phyloP scores from a whole-genome alignment of 805 yeast genomes.

The Clavispora santaluciae region DNA sequence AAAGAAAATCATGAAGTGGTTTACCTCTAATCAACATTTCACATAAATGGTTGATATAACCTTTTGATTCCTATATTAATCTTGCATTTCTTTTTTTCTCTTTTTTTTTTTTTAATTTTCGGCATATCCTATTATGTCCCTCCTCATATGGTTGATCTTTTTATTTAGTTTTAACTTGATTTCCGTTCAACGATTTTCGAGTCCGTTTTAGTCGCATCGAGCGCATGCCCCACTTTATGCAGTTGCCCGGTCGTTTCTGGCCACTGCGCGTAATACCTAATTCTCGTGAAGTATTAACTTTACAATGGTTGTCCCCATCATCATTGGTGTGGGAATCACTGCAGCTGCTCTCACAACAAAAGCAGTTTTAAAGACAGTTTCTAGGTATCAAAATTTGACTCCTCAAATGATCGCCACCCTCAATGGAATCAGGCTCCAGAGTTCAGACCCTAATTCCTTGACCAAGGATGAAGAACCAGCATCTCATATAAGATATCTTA shows the following conservation, averaged over 20 bases:
- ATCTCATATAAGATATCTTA: slow-evolving; percentile 15
- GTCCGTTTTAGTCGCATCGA: too few species aligned
- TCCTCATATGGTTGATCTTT: too few species aligned
- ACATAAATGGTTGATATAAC: too few species aligned
- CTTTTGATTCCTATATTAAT: too few species aligned
- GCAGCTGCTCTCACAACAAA: slow-evolving; percentile 14
- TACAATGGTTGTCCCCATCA: slow-evolving; percentile 16
- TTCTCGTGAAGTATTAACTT: background rate
- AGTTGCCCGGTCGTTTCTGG: background rate
- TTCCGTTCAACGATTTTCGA: too few species aligned
- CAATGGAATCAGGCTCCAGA: slow-evolving; percentile 13
- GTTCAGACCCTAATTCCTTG: slow-evolving; percentile 5
- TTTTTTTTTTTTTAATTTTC: too few species aligned
- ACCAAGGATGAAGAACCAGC: slow-evolving; percentile 10
- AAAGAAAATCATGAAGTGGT: too few species aligned
- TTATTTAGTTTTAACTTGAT: too few species aligned
- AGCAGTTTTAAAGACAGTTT: slow-evolving; percentile 9
- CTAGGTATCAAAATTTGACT: slow-evolving; percentile 11
- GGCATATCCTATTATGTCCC: too few species aligned
- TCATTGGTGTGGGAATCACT: slow-evolving; percentile 16
- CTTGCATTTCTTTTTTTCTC: too few species aligned
- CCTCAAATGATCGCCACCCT: slow-evolving; percentile 20
- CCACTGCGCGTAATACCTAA: background rate
- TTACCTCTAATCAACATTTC: too few species aligned
- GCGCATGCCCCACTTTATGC: background rate